A percentile compares a stretch with the other conserved stretches of the same genome.
These are phyloP conservation scores for Castanea mollissima DNA, from an alignment of 306 rosid genomes.

Conservation along the genomic window DNA sequence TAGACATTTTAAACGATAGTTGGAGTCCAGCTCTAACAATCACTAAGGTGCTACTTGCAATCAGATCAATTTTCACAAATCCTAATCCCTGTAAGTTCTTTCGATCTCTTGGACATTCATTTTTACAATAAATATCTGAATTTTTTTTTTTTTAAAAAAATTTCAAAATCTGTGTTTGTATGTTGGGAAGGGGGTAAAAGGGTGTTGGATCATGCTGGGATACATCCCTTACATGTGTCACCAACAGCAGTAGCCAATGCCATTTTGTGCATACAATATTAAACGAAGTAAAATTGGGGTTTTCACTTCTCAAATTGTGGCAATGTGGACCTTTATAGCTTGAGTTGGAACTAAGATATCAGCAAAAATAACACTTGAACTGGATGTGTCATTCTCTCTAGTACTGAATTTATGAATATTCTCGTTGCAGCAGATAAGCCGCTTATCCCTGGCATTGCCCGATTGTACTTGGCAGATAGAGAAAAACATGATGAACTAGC, in stretches of 20 bases:
- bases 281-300: too few species aligned
- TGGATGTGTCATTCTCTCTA: background rate
- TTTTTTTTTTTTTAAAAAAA: too few species aligned
- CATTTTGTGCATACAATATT: too few species aligned
- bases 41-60: conserved; percentile 68
- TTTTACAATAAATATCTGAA: background rate
- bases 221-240: too few species aligned
- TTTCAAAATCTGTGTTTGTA: background rate
- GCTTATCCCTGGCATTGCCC: conserved; percentile 64
- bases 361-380: background rate
- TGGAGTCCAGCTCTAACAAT: conserved; percentile 98
- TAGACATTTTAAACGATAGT: conserved; percentile 73
- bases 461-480: conserved; percentile 67
- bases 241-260: too few species aligned
- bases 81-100: conserved; percentile 79
- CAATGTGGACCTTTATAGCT: background rate
- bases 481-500: conserved; percentile 76
- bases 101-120: background rate
- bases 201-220: too few species aligned
- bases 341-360: background rate
- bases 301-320: too few species aligned
- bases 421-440: conserved; percentile 58
- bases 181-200: background rate
- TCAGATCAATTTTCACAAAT: conserved; percentile 60
- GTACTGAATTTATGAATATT: background rate